Percentiles rank a stretch among this genome's conserved stretches.
phyloP scores from a whole-genome alignment of 129 eudicot species.

The Kitagawia praeruptora region DNA sequence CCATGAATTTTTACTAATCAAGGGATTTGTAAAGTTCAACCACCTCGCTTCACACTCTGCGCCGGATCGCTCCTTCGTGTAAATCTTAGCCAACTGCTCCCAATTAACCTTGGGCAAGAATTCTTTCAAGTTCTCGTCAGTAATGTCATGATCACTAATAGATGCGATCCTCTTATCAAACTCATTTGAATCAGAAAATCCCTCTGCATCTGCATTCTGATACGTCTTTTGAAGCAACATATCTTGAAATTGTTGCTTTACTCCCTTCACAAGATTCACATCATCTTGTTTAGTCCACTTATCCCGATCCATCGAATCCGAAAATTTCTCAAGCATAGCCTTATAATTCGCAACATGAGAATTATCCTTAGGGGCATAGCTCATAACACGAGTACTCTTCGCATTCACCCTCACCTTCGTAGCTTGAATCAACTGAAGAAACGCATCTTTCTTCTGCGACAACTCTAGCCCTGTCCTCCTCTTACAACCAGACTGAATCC shows the following conservation, averaged over 20 bases:
- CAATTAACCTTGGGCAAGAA: conserved; percentile 70
- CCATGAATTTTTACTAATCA: conserved; percentile 46
- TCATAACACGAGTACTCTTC: conserved; percentile 30
- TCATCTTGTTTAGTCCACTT: conserved; percentile 66
- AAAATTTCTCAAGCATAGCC: conserved; percentile 37
- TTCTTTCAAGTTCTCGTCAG: conserved; percentile 45
- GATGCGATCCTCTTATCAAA: conserved; percentile 39
- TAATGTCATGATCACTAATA: conserved; percentile 43
- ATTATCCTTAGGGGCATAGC: conserved; percentile 71
- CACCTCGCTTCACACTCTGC: conserved; percentile 85
- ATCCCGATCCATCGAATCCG: conserved; percentile 32
- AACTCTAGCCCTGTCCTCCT: conserved; percentile 56
- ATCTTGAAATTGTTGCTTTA: conserved; percentile 71
- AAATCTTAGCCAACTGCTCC: conserved; percentile 62
- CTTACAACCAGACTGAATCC: conserved; percentile 55
- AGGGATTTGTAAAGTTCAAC: conserved; percentile 64
- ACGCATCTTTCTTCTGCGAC: conserved; percentile 66
- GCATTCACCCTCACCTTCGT: conserved; percentile 47
- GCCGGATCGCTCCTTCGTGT: conserved; percentile 48
- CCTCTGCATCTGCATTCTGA: conserved; percentile 24
- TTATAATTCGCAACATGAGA: conserved; percentile 47
- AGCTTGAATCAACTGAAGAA: conserved; percentile 55
- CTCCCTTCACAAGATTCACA: conserved; percentile 58
- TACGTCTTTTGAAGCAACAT: conserved; percentile 31
- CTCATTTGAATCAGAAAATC: conserved; percentile 19